Evolutionary conservation across 2,329 filamentous ascomycete genomes (phyloP).

Genomic region (Truncatella angustata): DNA sequence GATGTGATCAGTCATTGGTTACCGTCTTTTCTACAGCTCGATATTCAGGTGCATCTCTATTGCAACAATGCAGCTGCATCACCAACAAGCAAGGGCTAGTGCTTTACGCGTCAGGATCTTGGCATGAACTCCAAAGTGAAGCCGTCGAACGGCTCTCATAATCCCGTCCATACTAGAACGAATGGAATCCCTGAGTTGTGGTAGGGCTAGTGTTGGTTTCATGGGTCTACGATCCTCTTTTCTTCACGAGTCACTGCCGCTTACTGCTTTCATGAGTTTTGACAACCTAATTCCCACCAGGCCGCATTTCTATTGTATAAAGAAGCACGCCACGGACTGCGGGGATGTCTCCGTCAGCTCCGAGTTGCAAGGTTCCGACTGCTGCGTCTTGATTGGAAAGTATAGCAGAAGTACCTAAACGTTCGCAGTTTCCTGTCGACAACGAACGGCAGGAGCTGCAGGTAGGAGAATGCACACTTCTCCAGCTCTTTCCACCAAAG

Average conservation of each 20-base stretch:
- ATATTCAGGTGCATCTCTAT: background rate
- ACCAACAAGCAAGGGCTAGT: background rate
- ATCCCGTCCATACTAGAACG: background rate
- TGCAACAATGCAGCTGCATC: too few species aligned
- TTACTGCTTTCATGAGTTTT: constrained; percentile 5
- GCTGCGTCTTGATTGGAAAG: constrained; percentile 5
- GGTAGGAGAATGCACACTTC: too few species aligned
- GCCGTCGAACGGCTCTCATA: background rate
- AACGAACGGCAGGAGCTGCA: background rate
- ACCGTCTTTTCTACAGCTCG: background rate
- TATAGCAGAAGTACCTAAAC: background rate
- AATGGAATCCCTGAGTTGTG: background rate
- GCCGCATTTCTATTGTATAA: background rate
- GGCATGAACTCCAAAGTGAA: background rate
- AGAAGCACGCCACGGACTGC: background rate
- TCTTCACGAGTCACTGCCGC: background rate
- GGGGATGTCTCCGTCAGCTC: background rate
- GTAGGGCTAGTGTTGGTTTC: background rate
- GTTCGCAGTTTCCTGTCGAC: background rate
- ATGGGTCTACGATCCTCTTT: background rate
- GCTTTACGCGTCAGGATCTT: constrained; percentile 3
- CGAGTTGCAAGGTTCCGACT: background rate
- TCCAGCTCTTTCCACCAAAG: too few species aligned
- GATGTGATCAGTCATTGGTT: background rate
- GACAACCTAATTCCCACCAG: constrained; percentile 1